These are phyloP conservation scores for Salix brachista DNA, from an alignment of 345 rosid species.

Conservation along the genomic window DNA sequence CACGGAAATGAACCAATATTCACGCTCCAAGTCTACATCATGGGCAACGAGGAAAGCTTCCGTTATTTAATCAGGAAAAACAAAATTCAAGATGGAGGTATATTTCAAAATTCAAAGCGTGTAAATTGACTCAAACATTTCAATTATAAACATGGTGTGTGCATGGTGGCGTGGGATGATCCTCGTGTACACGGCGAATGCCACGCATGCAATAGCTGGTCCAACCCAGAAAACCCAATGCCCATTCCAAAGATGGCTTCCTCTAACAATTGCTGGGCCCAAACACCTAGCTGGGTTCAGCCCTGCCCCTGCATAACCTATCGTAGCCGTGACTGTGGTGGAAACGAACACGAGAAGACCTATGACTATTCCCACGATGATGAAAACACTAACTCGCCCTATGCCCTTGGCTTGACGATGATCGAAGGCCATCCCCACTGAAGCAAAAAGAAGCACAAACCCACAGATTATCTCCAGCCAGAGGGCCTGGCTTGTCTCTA, in stretches of 20 bases:
- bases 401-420: slow-evolving; percentile 28
- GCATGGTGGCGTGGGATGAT: slow-evolving; percentile 20
- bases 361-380: slow-evolving; percentile 28
- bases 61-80: too few relatives aligned
- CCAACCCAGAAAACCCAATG: slow-evolving; percentile 30
- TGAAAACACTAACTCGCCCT: slow-evolving; percentile 31
- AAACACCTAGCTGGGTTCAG: slow-evolving; percentile 50
- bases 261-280: slow-evolving; percentile 35
- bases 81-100: too few relatives aligned
- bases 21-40: too few relatives aligned
- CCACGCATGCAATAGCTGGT: slow-evolving; percentile 4
- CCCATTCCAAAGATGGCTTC: slow-evolving; percentile 21
- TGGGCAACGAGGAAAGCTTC: too few relatives aligned
- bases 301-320: slow-evolving; percentile 47
- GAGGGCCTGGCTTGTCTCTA: slow-evolving; percentile 19
- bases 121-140: too few relatives aligned
- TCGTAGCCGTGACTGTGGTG: slow-evolving; percentile 30
- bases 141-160: too few relatives aligned
- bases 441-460: slow-evolving; percentile 35
- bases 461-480: slow-evolving; percentile 37
- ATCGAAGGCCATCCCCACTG: slow-evolving; percentile 46
- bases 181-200: slow-evolving; percentile 19
- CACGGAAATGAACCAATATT: too few relatives aligned
- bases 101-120: too few relatives aligned
- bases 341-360: slow-evolving; percentile 41